Conservation (phyloP, 2,329 filamentous ascomycete species). For the Microthyrium microscopicum region DNA sequence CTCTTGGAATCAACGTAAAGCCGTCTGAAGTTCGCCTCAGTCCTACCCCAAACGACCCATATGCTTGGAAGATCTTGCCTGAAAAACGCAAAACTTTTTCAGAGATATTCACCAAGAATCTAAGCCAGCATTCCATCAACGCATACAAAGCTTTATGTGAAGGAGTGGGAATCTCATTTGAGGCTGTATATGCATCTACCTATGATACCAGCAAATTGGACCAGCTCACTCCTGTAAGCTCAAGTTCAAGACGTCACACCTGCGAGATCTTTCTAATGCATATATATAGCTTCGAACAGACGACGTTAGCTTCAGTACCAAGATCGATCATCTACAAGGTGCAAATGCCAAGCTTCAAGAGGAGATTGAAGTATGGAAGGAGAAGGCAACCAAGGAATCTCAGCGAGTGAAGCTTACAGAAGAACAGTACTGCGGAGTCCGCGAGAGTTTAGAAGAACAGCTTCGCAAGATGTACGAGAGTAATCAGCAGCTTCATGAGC, state of each 20-base stretch:
- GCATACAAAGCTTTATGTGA: constrained; percentile 9
- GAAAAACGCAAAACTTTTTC: constrained; percentile 9
- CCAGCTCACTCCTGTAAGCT: no score
- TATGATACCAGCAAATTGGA: no score
- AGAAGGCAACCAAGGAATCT: constrained; percentile 10
- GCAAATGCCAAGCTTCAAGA: constrained; percentile 9
- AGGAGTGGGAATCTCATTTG: no score
- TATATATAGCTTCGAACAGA: no score
- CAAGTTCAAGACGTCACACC: no score
- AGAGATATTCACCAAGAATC: constrained; percentile 10
- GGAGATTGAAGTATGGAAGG: constrained; percentile 9
- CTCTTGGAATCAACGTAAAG: constrained; percentile 4
- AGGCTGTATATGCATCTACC: no score
- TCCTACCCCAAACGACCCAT: constrained; percentile 8
- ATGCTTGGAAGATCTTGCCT: constrained; percentile 10
- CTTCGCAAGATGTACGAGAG: constrained; percentile 1
- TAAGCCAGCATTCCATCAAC: constrained; percentile 10
- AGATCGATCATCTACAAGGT: constrained; percentile 9
- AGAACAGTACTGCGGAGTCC: constrained; percentile 9
- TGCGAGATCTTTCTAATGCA: no score
- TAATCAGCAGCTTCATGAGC: constrained; percentile 2
- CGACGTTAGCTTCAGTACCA: constrained; percentile 8
- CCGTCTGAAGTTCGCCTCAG: constrained; percentile 1
- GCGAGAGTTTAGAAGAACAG: constrained; percentile 5
- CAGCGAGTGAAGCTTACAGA: constrained; percentile 10